Percentiles rank a stretch among this genome's conserved stretches.
Conservation (phyloP, 495 filamentous ascomycete species). For the Jackrogersella minutella region DNA sequence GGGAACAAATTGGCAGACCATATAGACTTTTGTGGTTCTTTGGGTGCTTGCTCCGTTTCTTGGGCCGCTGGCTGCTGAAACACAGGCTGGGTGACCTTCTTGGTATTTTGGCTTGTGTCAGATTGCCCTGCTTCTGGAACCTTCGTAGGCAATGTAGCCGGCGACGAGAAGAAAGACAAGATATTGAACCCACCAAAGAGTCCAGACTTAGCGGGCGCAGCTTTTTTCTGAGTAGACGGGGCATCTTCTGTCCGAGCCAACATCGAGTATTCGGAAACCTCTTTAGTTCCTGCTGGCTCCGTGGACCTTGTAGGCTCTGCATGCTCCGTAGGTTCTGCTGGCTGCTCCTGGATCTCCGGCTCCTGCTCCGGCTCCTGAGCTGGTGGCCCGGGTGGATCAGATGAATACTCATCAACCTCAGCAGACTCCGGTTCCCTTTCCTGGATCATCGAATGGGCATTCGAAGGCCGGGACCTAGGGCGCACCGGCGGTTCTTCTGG, state of each 20-base stretch:
- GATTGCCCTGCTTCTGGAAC: conserved; percentile 12
- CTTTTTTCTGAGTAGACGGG: conserved; percentile 37
- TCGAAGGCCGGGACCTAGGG: conserved; percentile 15
- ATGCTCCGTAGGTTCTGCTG: background rate
- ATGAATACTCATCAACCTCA: background rate
- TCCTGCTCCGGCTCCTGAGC: background rate
- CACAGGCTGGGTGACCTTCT: conserved; percentile 20
- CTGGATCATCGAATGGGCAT: conserved; percentile 18
- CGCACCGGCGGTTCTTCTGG: conserved; percentile 27
- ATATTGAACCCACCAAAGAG: conserved; percentile 47
- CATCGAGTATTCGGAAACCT: conserved; percentile 48
- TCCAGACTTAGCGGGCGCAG: conserved; percentile 28
- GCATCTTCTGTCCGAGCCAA: conserved; percentile 34
- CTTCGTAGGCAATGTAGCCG: conserved; percentile 49
- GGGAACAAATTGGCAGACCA: conserved; percentile 46
- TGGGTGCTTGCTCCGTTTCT: conserved; percentile 18
- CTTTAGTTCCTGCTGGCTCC: too few species aligned
- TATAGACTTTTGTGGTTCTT: conserved; percentile 35
- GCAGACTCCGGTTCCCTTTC: conserved; percentile 3
- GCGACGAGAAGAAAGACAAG: conserved; percentile 58
- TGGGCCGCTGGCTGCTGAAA: conserved; percentile 14
- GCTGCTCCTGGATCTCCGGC: background rate
- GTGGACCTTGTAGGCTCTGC: too few species aligned
- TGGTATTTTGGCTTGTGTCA: conserved; percentile 1
- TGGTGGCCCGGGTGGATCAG: conserved; percentile 6